Conservation (phyloP, 2,329 filamentous ascomycete species). For the Talaromyces marneffei region DNA sequence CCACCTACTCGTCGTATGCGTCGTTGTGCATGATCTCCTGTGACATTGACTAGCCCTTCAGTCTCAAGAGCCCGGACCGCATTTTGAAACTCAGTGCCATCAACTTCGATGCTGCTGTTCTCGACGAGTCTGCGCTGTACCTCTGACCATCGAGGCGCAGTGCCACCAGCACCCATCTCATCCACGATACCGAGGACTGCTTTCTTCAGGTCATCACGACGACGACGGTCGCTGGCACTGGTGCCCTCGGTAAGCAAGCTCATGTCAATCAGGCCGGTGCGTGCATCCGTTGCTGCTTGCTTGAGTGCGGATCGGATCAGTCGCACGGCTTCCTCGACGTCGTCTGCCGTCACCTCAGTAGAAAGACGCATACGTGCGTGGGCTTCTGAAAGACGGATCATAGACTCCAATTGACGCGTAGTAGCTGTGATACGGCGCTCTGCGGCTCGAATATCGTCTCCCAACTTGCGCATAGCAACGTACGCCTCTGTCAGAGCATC, state of each 20-base stretch:
- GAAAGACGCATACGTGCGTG: conserved; percentile 97
- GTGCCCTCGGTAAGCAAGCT: conserved; percentile 91
- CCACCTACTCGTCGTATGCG: conserved; percentile 70
- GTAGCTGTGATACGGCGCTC: conserved; percentile 98
- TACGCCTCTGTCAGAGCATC: conserved; percentile 80
- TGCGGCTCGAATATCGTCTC: conserved; percentile 75
- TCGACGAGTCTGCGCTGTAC: conserved; percentile 68
- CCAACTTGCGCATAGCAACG: conserved; percentile 90
- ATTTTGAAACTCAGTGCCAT: conserved; percentile 75
- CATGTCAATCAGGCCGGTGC: conserved; percentile 95
- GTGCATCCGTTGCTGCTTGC: conserved; percentile 88
- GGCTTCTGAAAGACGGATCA: conserved; percentile 94
- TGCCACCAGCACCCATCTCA: conserved; percentile 64
- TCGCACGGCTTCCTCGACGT: conserved; percentile 85
- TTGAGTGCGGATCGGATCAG: conserved; percentile 92
- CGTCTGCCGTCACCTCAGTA: conserved; percentile 65
- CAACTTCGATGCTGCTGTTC: conserved; percentile 62
- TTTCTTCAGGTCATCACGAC: conserved; percentile 76
- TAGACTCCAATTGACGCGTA: conserved; percentile 91
- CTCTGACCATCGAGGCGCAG: conserved; percentile 70
- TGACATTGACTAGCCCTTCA: conserved; percentile 74
- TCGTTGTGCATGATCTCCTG: conserved; percentile 78
- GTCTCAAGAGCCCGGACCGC: conserved; percentile 73
- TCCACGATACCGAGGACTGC: conserved; percentile 71
- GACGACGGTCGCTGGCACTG: conserved; percentile 74